Base-by-base conservation (phyloP, 2,329 filamentous ascomycete genomes). In the Taxawa tesnikishii region DNA sequence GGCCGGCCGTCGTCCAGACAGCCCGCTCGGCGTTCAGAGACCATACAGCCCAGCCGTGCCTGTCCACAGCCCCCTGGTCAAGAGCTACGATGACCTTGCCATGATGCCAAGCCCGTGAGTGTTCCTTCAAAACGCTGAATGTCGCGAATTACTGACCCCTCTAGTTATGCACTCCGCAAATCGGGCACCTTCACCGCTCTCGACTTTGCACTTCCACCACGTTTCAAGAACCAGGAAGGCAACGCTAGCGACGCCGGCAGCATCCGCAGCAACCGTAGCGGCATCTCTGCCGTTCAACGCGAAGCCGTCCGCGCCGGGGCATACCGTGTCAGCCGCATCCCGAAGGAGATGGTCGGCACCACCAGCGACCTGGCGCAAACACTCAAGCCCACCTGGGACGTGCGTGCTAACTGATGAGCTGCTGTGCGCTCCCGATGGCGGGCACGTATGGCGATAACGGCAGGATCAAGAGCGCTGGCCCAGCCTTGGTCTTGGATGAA, bases 31-130 rank as follows among this genome's bases (percentile, higher is more conserved):
- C 35, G 63, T 61, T 12, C 43, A 63, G 23, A 60, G 76, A 19
- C 75, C 84, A 1, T 98, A 83, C 61, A 77, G 75, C 35, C 76
- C 80, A n/a, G 64, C 67, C 23, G 68, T 87, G 2, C 74, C 79
- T 11, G 70, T 73, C 17, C 79, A 83, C 50, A 80, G 76, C n/a
- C 87, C 87, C 1, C 67, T 94, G 24, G 77, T 70, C 15, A 83
- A 79, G 38, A 70, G 85, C 4, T 94, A 85, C 55, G 88, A 96
- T 35, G 88, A 96, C 37, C 75, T 96, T 39, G 60, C 79, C 9
- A 69, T 71, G 6, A 75, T 98, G 41, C 90, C 90, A 23, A 94
- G 85, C 68, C 85, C 90, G 74, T 88, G 75, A 80, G 82, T 80
- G 40, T 15, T 29, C 15, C n/a, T 11, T 15, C 12, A 25, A 21